A percentile compares a stretch with the other conserved stretches of the same genome.
phyloP scores from a whole-genome alignment of 805 yeast genomes.

The Saturnispora diversa region DNA sequence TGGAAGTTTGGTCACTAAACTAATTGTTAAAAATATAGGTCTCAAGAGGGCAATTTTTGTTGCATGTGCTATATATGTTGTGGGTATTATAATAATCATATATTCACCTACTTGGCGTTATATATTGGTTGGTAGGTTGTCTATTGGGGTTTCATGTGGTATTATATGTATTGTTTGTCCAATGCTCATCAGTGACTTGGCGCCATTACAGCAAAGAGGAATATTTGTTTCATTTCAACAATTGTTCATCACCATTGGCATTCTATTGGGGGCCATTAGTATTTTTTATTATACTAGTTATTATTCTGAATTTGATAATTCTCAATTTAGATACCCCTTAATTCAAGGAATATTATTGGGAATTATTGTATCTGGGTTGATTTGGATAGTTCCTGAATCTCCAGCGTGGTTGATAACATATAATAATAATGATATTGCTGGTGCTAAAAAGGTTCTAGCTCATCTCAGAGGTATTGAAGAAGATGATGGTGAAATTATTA shows the following conservation, averaged over 20 bases:
- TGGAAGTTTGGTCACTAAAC: conserved; percentile 23
- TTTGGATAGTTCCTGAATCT: conserved; percentile 30
- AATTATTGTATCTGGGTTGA: conserved; percentile 10
- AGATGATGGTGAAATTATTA: conserved; percentile 18
- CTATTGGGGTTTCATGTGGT: conserved; percentile 29
- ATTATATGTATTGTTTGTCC: conserved; percentile 29
- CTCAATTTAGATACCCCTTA: conserved; percentile 23
- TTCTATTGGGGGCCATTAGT: conserved; percentile 25
- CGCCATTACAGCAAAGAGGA: conserved; percentile 28
- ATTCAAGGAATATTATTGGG: conserved; percentile 17
- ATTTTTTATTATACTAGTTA: conserved; percentile 17
- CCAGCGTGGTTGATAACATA: conserved; percentile 26
- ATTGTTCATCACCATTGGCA: conserved; percentile 30
- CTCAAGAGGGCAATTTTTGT: conserved; percentile 19
- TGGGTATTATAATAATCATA: conserved; percentile 19
- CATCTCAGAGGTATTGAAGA: conserved; percentile 16
- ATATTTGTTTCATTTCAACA: conserved; percentile 28
- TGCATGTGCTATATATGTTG: conserved; percentile 18
- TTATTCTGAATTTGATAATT: conserved; percentile 1
- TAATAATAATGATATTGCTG: conserved; percentile 1
- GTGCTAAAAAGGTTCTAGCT: conserved; percentile 20
- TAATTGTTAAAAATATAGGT: conserved; percentile 24
- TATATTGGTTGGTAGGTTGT: conserved; percentile 24
- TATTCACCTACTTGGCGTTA: conserved; percentile 20
- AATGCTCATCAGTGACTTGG: conserved; percentile 31